Conservation (phyloP, 2,329 filamentous ascomycete species). For the Nectriaceae sp. region DNA sequence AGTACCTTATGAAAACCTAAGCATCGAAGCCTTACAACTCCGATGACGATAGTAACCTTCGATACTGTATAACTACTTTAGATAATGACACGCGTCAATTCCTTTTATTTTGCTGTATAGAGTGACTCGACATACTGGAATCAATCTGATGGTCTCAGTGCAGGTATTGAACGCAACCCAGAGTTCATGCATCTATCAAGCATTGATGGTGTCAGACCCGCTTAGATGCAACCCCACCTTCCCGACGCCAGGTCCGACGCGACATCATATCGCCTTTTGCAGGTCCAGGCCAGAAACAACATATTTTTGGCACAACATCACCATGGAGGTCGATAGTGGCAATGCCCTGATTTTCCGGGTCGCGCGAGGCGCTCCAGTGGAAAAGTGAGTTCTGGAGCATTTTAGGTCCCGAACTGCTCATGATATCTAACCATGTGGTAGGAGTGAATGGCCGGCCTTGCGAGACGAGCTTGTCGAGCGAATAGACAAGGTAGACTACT, state of each 20-base stretch:
- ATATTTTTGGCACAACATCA: constrained; percentile 21
- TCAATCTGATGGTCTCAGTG: too few relatives aligned
- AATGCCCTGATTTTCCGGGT: constrained; percentile 50
- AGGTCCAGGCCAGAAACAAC: neutral
- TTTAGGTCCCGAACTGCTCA: constrained; percentile 5
- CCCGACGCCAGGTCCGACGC: neutral
- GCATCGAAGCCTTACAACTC: neutral
- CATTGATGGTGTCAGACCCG: constrained; percentile 9
- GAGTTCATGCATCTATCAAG: constrained; percentile 31
- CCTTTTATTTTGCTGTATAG: neutral
- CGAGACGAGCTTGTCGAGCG: constrained; percentile 66
- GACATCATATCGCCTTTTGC: constrained; percentile 8
- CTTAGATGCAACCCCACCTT: constrained; percentile 33
- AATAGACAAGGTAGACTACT: constrained; percentile 59
- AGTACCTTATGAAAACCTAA: too few relatives aligned
- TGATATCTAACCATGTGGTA: constrained; percentile 41
- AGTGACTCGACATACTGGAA: neutral
- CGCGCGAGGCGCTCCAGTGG: constrained; percentile 53
- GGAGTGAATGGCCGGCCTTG: constrained; percentile 69
- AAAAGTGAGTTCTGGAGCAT: constrained; percentile 49
- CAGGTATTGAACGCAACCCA: too few relatives aligned
- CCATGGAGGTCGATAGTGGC: constrained; percentile 59
- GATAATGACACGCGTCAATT: too few relatives aligned
- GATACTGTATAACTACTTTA: neutral
- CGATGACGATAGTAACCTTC: neutral